phyloP scores from a whole-genome alignment of 164 flowering plant species.

The Vitis rotundifolia region DNA sequence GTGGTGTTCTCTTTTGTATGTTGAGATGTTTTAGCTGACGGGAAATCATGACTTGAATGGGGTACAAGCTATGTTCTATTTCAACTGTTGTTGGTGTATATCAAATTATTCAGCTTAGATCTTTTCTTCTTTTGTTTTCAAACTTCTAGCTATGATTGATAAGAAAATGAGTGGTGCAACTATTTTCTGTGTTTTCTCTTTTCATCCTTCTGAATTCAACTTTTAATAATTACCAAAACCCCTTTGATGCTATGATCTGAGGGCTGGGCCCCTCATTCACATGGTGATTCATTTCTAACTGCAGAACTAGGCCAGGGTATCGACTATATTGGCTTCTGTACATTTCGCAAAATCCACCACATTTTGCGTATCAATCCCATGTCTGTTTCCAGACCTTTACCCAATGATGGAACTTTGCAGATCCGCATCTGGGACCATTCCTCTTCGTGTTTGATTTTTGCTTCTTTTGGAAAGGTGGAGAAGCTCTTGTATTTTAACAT shows the following conservation, averaged over 20 bases:
- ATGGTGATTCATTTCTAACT: conserved; percentile 8
- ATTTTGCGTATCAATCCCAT: neutral
- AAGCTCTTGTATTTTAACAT: too few relatives aligned
- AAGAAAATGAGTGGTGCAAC: neutral
- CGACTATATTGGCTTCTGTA: neutral
- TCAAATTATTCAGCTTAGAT: conserved; percentile 17
- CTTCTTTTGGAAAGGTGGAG: too few relatives aligned
- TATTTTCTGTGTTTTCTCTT: neutral
- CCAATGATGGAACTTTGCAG: too few relatives aligned
- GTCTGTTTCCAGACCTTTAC: too few relatives aligned
- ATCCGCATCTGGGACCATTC: too few relatives aligned
- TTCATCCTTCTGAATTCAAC: neutral
- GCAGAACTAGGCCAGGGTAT: conserved; percentile 4
- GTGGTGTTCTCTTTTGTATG: conserved; percentile 35
- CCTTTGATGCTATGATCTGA: neutral
- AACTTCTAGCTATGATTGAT: neutral
- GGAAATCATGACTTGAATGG: conserved; percentile 27
- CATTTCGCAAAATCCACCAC: neutral
- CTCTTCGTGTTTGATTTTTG: too few relatives aligned
- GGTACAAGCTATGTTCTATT: conserved; percentile 26
- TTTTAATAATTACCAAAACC: conserved; percentile 11
- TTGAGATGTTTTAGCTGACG: conserved; percentile 26
- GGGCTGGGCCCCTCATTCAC: conserved; percentile 22
- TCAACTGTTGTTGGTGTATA: conserved; percentile 18
- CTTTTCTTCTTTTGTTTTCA: neutral